Evolutionary conservation across 1,284 basidiomycete species (phyloP), one percentile per base, ranked within the genome.

Genomic region (Veloboletus limbatus): DNA sequence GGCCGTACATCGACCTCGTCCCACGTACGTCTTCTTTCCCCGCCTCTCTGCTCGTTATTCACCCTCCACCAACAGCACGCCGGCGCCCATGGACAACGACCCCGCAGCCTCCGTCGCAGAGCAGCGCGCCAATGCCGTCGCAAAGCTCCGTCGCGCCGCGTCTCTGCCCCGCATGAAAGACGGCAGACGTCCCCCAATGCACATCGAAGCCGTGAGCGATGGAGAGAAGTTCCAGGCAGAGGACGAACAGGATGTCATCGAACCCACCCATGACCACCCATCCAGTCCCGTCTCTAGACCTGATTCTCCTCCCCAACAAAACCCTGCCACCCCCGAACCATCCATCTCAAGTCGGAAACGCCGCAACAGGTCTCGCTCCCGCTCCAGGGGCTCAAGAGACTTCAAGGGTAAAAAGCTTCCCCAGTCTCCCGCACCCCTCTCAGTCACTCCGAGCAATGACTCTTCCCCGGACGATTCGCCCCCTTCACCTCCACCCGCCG

Each of bases 161-260:
- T 93, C 91, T 17, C 70, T 94, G 22, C 92, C 92, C 28, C 79
- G 92, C 45, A 88, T 88, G 78, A 89, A 91, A 63, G 86, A 92
- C 65, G 91, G 90, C 2, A 72, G 90, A 40, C 75, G 92, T 38
- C 88, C 88, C 1, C 84, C 85, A 36, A 88, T 90, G 85, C 87
- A 87, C 57, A 76, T 78, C 53, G 85, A 88, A 55, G 83, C 79
- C 17, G 77, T 87, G 40, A 87, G 84, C 58, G 87, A 89, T 60
- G 84, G 86, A 11, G 87, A 89, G 65, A 79, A 76, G 58, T 71
- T 70, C 31, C 71, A 70, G 28, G 68, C 57, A 28, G 75, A 72
- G 39, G 59, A 60, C 40, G 63, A 54, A 9, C 48, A 54, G 33
- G 67, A 63, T 9, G 62, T 60, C 43, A 32, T 41, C 41, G 51